Conservation (phyloP, 2,329 filamentous ascomycete genomes). For the Lecanicillium sp. region DNA sequence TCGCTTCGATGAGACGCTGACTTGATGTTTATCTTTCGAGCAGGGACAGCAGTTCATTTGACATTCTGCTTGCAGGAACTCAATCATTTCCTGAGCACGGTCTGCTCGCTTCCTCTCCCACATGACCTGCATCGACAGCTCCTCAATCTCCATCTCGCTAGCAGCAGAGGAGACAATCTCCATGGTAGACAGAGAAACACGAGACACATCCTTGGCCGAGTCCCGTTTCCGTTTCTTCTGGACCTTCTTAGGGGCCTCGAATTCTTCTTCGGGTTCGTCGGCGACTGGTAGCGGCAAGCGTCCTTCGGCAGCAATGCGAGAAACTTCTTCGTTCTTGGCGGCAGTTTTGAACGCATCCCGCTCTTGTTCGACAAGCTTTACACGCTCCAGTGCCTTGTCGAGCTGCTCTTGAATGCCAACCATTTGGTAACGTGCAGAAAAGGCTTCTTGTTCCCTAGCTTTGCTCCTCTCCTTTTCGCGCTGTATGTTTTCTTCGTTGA, state of each 20-base stretch:
- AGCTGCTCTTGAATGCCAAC: conserved; percentile 60
- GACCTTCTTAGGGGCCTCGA: conserved; percentile 50
- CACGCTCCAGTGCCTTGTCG: conserved; percentile 51
- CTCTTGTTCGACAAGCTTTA: conserved; percentile 63
- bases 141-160: conserved; percentile 51
- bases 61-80: conserved; percentile 70
- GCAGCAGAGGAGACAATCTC: conserved; percentile 47
- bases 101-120: conserved; percentile 58
- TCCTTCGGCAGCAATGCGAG: conserved; percentile 64
- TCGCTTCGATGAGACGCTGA: not conserved
- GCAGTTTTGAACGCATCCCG: conserved; percentile 65
- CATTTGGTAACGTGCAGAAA: conserved; percentile 57
- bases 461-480: conserved; percentile 54
- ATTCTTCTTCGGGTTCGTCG: conserved; percentile 44
- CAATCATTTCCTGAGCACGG: conserved; percentile 62
- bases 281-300: conserved; percentile 53
- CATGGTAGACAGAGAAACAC: conserved; percentile 37
- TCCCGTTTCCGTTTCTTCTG: conserved; percentile 14
- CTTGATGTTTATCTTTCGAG: conserved; percentile 26
- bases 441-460: conserved; percentile 60
- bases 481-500: conserved; percentile 50
- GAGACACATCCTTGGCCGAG: conserved; percentile 28
- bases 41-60: conserved; percentile 59
- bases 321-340: conserved; percentile 64
- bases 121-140: conserved; percentile 41